Percentiles rank a stretch among this genome's conserved stretches.
Evolutionary conservation across 106 monocot genomes (phyloP).

Genomic region (Dendrobium catenatum): DNA sequence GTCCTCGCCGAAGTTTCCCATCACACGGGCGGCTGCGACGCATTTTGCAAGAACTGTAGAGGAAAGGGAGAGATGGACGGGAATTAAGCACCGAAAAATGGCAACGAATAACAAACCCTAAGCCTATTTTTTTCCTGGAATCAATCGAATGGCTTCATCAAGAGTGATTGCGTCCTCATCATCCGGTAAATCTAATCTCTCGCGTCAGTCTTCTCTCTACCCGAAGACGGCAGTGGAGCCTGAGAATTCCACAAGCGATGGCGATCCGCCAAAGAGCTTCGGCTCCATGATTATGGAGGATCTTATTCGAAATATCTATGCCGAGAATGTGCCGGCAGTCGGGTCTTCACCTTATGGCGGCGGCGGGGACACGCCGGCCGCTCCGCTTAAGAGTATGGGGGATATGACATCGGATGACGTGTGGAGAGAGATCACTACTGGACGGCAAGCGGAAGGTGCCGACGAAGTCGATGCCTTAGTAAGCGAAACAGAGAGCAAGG

Average conservation of each 20-base stretch:
- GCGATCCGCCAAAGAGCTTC: conserved; percentile 15
- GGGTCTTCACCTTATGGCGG: background rate
- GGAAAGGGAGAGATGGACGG: too few relatives aligned
- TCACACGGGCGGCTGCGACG: too few relatives aligned
- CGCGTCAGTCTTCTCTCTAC: conserved; percentile 22
- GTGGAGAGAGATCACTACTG: conserved; percentile 17
- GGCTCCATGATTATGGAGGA: conserved; percentile 65
- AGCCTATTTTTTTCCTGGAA: background rate
- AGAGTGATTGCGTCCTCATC: conserved; percentile 47
- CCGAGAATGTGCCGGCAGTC: conserved; percentile 9
- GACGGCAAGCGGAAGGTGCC: background rate
- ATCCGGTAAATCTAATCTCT: conserved; percentile 18
- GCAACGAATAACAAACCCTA: background rate
- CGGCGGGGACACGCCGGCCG: background rate
- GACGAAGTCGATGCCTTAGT: background rate
- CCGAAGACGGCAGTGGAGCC: conserved; percentile 10
- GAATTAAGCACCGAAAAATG: background rate
- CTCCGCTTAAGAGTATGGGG: conserved; percentile 1
- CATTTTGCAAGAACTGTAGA: too few relatives aligned
- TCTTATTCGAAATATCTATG: conserved; percentile 31
- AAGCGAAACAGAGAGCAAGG: conserved; percentile 5
- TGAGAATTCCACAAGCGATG: conserved; percentile 13
- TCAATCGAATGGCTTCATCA: conserved; percentile 33
- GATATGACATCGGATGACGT: conserved; percentile 1
- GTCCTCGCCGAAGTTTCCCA: too few relatives aligned